Evolutionary conservation across 148 eudicot species (phyloP).

Genomic region (Drosera capensis): DNA sequence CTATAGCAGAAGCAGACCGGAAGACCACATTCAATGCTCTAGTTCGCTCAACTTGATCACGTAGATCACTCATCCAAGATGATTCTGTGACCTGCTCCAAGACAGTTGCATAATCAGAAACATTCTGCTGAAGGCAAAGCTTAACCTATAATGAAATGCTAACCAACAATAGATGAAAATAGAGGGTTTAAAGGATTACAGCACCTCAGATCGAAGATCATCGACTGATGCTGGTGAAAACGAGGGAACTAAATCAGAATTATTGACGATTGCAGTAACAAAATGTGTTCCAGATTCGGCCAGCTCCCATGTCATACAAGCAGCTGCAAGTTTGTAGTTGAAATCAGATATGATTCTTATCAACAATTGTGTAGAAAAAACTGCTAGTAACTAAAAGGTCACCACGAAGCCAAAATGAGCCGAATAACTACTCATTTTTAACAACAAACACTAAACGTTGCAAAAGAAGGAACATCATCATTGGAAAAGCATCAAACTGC

Average conservation of each 20-base stretch:
- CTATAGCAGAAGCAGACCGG: conserved; percentile 89
- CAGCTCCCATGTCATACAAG: conserved; percentile 97
- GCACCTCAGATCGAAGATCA: conserved; percentile 94
- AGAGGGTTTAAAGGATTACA: conserved; percentile 6
- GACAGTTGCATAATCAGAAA: too few species aligned
- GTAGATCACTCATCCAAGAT: conserved; percentile 88
- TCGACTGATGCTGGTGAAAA: conserved; percentile 83
- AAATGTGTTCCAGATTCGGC: conserved; percentile 93
- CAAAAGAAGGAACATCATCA: too few species aligned
- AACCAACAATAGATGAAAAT: too few species aligned
- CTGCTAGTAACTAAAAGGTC: too few species aligned
- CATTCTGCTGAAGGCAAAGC: too few species aligned
- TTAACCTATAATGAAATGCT: too few species aligned
- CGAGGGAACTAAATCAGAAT: conserved; percentile 90
- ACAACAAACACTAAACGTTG: too few species aligned
- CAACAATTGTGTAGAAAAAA: too few species aligned
- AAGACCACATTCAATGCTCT: conserved; percentile 71
- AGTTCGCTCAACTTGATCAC: conserved; percentile 84
- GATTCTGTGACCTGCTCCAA: conserved; percentile 74
- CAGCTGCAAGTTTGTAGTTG: conserved; percentile 46
- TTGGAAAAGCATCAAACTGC: too few species aligned
- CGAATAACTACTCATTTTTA: too few species aligned
- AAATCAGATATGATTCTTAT: too few species aligned
- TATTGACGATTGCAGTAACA: conserved; percentile 71
- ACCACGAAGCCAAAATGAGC: too few species aligned